Evolutionary conservation across 2,329 filamentous ascomycete genomes (phyloP).

Genomic region (Neonectria faginata): DNA sequence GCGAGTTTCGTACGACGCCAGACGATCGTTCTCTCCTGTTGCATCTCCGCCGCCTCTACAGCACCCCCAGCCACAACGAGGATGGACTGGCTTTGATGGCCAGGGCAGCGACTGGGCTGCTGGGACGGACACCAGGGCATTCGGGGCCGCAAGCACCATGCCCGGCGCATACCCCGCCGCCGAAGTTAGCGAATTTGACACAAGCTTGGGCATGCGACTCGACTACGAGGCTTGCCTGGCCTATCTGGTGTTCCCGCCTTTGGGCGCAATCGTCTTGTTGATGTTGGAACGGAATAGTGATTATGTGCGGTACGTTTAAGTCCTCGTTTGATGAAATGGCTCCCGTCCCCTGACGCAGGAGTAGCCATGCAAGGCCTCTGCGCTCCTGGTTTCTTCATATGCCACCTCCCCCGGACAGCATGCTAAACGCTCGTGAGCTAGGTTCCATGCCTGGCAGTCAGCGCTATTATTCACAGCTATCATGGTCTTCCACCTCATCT

Average conservation of each 20-base stretch:
- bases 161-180: constrained; percentile 54
- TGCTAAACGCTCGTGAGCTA: constrained; percentile 50
- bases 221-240: constrained; percentile 93
- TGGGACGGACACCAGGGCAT: constrained; percentile 37
- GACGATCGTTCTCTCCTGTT: constrained; percentile 65
- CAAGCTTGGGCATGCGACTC: constrained; percentile 85
- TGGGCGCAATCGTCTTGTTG: constrained; percentile 85
- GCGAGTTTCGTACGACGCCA: constrained; percentile 66
- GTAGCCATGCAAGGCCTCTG: not conserved
- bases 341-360: not conserved
- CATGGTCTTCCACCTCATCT: constrained; percentile 83
- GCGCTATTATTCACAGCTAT: constrained; percentile 81
- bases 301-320: constrained; percentile 81
- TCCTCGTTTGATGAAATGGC: not conserved
- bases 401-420: not conserved
- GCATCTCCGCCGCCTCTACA: constrained; percentile 56
- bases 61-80: constrained; percentile 68
- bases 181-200: constrained; percentile 87
- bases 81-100: constrained; percentile 60
- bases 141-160: constrained; percentile 43
- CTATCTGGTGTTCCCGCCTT: constrained; percentile 85
- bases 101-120: constrained; percentile 49
- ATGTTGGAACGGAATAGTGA: constrained; percentile 94
- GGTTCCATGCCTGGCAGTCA: constrained; percentile 97
- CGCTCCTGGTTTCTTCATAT: not conserved